Conservation (phyloP, 441 rosid genomes). For the Daphne laureola region DNA sequence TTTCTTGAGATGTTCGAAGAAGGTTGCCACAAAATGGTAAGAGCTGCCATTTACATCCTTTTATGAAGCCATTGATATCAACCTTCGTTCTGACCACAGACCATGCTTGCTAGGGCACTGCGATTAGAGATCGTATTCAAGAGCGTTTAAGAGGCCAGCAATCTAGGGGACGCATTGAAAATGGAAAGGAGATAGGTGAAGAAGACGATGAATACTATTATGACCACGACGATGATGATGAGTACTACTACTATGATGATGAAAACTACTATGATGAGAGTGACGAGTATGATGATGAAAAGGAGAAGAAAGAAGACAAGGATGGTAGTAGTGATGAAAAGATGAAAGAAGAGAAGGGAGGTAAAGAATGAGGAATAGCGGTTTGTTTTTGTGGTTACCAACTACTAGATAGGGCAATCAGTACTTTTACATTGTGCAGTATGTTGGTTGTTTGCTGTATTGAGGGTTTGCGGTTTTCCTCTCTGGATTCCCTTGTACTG, state of each 20-base stretch:
- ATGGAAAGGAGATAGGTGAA: slow-evolving; percentile 29
- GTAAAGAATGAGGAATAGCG: slow-evolving; percentile 13
- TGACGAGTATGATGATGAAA: slow-evolving; percentile 11
- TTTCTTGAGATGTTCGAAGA: slow-evolving; percentile 92
- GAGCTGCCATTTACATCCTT: slow-evolving; percentile 1
- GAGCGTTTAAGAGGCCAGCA: slow-evolving; percentile 51
- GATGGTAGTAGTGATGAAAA: not conserved
- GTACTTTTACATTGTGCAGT: slow-evolving; percentile 1
- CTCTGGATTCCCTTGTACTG: not conserved
- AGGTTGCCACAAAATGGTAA: slow-evolving; percentile 88
- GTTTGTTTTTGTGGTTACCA: slow-evolving; percentile 6
- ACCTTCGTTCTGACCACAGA: not conserved
- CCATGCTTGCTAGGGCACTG: slow-evolving; percentile 48
- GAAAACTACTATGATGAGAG: slow-evolving; percentile 28
- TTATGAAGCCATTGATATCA: no score
- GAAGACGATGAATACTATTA: slow-evolving; percentile 30
- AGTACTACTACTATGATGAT: slow-evolving; percentile 30
- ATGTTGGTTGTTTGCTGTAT: not conserved
- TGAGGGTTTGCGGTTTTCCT: slow-evolving; percentile 6
- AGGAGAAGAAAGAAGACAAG: slow-evolving; percentile 6
- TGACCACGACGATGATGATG: slow-evolving; percentile 27
- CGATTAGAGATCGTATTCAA: slow-evolving; percentile 71
- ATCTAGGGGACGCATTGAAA: slow-evolving; percentile 13
- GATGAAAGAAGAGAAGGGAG: slow-evolving; percentile 6
- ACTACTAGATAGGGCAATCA: slow-evolving; percentile 6